Conservation (phyloP, 2,329 filamentous ascomycete species). For the Fusarium avenaceum region DNA sequence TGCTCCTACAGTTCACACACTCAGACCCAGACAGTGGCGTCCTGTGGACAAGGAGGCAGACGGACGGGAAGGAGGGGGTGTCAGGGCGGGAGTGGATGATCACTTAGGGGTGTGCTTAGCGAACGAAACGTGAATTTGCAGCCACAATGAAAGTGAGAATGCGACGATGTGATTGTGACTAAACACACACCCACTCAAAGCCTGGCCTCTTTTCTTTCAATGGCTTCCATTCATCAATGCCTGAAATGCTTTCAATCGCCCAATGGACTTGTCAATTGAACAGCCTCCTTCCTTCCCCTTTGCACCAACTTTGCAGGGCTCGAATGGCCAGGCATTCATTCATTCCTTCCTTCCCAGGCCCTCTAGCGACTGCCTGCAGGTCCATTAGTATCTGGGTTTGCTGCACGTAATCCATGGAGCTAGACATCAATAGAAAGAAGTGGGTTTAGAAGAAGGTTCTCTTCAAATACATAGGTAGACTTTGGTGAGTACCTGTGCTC, state of each 20-base stretch:
- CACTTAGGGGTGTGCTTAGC: constrained; percentile 5
- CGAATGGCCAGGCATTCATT: constrained; percentile 33
- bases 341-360: constrained; percentile 3
- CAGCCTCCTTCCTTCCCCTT: constrained; percentile 43
- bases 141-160: constrained; percentile 33
- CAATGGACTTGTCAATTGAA: constrained; percentile 19
- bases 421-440: neutral
- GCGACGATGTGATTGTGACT: constrained; percentile 17
- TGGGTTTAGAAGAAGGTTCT: neutral
- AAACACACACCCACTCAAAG: constrained; percentile 12
- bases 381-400: constrained; percentile 30
- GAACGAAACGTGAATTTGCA: constrained; percentile 36
- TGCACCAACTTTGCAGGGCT: constrained; percentile 37
- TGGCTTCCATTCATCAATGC: constrained; percentile 21
- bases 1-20: constrained; percentile 8
- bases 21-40: constrained; percentile 25
- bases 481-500: constrained; percentile 10
- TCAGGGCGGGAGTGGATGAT: constrained; percentile 12
- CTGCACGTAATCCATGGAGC: constrained; percentile 28
- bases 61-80: constrained; percentile 33
- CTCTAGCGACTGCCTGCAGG: constrained; percentile 37
- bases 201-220: constrained; percentile 11
- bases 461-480: constrained; percentile 5
- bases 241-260: constrained; percentile 21
- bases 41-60: constrained; percentile 25